Conservation (phyloP, 2,329 filamentous ascomycete genomes). For the Monosporascus ibericus region DNA sequence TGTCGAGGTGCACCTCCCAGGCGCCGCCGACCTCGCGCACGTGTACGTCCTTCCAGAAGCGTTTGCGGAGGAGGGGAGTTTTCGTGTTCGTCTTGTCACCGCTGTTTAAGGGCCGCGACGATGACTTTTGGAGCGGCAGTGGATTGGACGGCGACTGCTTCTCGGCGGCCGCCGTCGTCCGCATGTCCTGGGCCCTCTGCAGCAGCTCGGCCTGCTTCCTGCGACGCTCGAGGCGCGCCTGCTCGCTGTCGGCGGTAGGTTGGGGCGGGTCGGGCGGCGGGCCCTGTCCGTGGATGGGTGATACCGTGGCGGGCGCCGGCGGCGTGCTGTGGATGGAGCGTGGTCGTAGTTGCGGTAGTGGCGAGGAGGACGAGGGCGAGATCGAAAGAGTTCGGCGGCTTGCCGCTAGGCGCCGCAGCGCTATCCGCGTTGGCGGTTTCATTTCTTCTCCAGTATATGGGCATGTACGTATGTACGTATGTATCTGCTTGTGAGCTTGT, state of each 20-base stretch:
- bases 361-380: slow-evolving; percentile 19
- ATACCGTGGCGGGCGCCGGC: slow-evolving; percentile 39
- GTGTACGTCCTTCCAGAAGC: slow-evolving; percentile 84
- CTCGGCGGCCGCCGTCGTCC: slow-evolving; percentile 18
- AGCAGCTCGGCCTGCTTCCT: slow-evolving; percentile 50
- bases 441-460: slow-evolving; percentile 28
- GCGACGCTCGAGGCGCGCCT: slow-evolving; percentile 41
- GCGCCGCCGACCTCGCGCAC: slow-evolving; percentile 60
- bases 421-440: slow-evolving; percentile 34
- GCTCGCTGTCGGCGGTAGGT: slow-evolving; percentile 31
- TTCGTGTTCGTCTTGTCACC: slow-evolving; percentile 27
- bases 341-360: slow-evolving; percentile 4
- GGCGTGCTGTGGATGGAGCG: slow-evolving; percentile 25
- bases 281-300: slow-evolving; percentile 48
- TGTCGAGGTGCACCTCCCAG: slow-evolving; percentile 68
- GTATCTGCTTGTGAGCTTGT: background rate
- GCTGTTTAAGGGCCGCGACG: background rate
- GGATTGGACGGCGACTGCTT: background rate
- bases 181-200: slow-evolving; percentile 43
- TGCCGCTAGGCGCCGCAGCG: slow-evolving; percentile 26
- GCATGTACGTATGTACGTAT: background rate
- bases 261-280: slow-evolving; percentile 53
- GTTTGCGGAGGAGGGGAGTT: slow-evolving; percentile 48
- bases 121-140: no score
- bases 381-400: slow-evolving; percentile 17